These are phyloP conservation scores for Stentor coeruleus DNA, from an alignment of 73 alveolate genomes.

Conservation along the genomic window DNA sequence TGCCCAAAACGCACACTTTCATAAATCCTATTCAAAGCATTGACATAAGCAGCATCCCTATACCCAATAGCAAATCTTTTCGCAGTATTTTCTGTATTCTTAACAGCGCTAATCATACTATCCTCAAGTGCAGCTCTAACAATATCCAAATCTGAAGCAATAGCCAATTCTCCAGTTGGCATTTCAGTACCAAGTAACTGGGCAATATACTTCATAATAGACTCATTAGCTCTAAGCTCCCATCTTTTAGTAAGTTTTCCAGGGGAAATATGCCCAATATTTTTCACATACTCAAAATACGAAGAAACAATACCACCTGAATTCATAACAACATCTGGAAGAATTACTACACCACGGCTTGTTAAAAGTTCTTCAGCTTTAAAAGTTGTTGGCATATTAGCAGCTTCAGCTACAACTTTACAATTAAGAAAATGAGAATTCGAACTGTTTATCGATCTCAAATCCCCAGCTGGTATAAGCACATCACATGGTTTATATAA, in stretches of 20 bases:
- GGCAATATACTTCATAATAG: constrained; percentile 23
- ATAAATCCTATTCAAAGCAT: constrained; percentile 43
- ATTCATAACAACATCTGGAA: constrained; percentile 79
- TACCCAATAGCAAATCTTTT: constrained; percentile 25
- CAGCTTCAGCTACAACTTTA: constrained; percentile 80
- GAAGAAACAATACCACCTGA: constrained; percentile 90
- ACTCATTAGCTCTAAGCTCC: constrained; percentile 42
- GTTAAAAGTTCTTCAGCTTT: constrained; percentile 65
- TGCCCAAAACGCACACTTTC: constrained; percentile 23
- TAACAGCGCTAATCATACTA: constrained; percentile 45
- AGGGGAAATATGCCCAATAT: constrained; percentile 69
- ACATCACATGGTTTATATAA: constrained; percentile 64
- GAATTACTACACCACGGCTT: constrained; percentile 64
- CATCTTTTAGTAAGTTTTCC: constrained; percentile 79
- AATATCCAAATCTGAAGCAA: constrained; percentile 56
- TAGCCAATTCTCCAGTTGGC: constrained; percentile 26
- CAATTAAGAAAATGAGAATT: constrained; percentile 72
- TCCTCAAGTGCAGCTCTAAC: constrained; percentile 64
- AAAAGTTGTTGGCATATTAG: constrained; percentile 76
- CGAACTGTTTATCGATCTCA: constrained; percentile 62
- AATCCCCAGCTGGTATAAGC: constrained; percentile 86
- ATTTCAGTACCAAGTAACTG: constrained; percentile 32
- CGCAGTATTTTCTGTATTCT: constrained; percentile 26
- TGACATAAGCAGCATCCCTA: constrained; percentile 59
- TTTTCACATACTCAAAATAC: constrained; percentile 87